phyloP scores from a whole-genome alignment of 306 rosid species.

The Clitoria ternatea region DNA sequence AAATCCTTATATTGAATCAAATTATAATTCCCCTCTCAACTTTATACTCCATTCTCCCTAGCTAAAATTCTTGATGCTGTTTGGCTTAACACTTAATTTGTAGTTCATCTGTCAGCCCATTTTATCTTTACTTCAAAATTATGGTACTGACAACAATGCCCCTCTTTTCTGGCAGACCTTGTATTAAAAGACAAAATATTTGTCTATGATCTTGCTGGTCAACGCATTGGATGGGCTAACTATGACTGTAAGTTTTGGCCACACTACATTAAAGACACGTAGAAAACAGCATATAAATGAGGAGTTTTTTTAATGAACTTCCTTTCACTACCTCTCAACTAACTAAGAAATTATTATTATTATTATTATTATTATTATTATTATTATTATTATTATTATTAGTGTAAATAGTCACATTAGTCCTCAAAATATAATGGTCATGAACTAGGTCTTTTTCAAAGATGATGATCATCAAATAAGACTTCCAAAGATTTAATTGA shows the following conservation, averaged over 20 bases:
- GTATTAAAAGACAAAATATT: conserved; percentile 81
- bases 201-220: conserved; percentile 75
- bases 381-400: too few relatives aligned
- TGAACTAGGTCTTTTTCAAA: too few relatives aligned
- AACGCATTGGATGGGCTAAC: conserved; percentile 85
- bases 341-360: too few relatives aligned
- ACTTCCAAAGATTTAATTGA: too few relatives aligned
- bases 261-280: conserved; percentile 3
- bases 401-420: too few relatives aligned
- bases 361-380: too few relatives aligned
- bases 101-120: background rate
- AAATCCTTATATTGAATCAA: background rate
- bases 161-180: conserved; percentile 56
- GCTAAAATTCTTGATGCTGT: background rate
- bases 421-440: too few relatives aligned
- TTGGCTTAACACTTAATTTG: background rate
- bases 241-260: conserved; percentile 77
- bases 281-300: background rate
- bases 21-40: background rate
- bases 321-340: too few relatives aligned
- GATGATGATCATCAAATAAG: too few relatives aligned
- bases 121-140: background rate
- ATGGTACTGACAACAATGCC: conserved; percentile 5
- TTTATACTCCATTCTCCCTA: background rate
- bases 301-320: background rate